Evolutionary conservation across 2,329 filamentous ascomycete genomes (phyloP).

Genomic region (Apiospora malaysiana): DNA sequence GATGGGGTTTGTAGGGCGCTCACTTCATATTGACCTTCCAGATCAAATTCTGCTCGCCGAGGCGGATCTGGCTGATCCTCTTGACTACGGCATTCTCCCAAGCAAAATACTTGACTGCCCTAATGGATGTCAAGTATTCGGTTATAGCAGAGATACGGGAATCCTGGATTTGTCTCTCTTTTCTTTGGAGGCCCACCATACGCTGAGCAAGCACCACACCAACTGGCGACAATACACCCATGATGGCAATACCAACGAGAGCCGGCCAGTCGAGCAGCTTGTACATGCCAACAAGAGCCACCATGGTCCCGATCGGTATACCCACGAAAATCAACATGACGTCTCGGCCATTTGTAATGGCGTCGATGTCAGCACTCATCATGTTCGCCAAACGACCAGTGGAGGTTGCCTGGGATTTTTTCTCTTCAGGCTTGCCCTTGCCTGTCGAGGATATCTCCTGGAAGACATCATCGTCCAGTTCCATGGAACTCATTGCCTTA

Average conservation of each 20-base stretch:
- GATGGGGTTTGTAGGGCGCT: conserved; percentile 28
- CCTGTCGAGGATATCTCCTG: conserved; percentile 37
- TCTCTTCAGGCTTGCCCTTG: conserved; percentile 34
- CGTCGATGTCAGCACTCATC: conserved; percentile 64
- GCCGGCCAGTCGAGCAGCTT: conserved; percentile 61
- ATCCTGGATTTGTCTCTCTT: conserved; percentile 62
- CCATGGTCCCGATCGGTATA: conserved; percentile 51
- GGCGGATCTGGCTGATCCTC: conserved; percentile 56
- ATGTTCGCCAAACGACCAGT: conserved; percentile 60
- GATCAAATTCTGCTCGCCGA: conserved; percentile 58
- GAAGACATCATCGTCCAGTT: conserved; percentile 61
- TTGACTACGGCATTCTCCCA: conserved; percentile 61
- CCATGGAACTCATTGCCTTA: conserved; percentile 60
- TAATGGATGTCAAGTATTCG: conserved; percentile 63
- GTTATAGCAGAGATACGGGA: conserved; percentile 62
- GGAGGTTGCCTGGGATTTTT: conserved; percentile 47
- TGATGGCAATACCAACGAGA: conserved; percentile 55
- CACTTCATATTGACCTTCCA: conserved; percentile 59
- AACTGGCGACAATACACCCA: conserved; percentile 55
- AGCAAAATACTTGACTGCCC: conserved; percentile 65
- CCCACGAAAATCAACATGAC: conserved; percentile 53
- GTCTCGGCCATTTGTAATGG: conserved; percentile 58
- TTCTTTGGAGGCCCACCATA: conserved; percentile 57
- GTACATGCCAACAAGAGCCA: conserved; percentile 59
- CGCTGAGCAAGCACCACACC: conserved; percentile 54